A percentile compares a stretch with the other conserved stretches of the same genome.
phyloP scores from a whole-genome alignment of 2,329 filamentous ascomycete species.

The Chalaropsis ovoidea region DNA sequence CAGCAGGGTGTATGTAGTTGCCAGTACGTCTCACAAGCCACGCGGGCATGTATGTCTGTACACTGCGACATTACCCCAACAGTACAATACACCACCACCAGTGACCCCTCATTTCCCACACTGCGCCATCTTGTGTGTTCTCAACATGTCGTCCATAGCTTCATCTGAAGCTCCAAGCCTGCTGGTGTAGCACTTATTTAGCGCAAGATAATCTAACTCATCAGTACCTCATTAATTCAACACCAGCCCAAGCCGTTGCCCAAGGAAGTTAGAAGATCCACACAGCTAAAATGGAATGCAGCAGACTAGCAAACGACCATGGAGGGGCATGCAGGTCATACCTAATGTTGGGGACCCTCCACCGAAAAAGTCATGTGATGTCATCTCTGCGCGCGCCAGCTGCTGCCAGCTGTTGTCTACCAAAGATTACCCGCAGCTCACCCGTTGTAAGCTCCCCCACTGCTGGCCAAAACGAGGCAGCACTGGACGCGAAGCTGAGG shows the following conservation, averaged over 20 bases:
- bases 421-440: not conserved
- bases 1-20: not conserved
- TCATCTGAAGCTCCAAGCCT: no score
- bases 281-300: no score
- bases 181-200: no score
- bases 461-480: conserved; percentile 6
- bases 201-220: no score
- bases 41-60: not conserved
- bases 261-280: no score
- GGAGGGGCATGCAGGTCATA: not conserved
- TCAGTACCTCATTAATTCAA: no score
- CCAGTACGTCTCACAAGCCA: not conserved
- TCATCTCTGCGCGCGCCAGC: not conserved
- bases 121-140: no score
- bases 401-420: not conserved
- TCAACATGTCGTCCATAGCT: no score
- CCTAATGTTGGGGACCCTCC: not conserved
- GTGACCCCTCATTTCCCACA: no score
- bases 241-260: no score
- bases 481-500: conserved; percentile 11
- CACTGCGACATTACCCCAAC: not conserved
- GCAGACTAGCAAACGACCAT: not conserved
- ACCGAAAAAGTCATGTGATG: not conserved
- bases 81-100: no score
- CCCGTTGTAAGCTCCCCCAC: not conserved